phyloP scores from a whole-genome alignment of 805 yeast species.

The Schwanniomyces sp. region DNA sequence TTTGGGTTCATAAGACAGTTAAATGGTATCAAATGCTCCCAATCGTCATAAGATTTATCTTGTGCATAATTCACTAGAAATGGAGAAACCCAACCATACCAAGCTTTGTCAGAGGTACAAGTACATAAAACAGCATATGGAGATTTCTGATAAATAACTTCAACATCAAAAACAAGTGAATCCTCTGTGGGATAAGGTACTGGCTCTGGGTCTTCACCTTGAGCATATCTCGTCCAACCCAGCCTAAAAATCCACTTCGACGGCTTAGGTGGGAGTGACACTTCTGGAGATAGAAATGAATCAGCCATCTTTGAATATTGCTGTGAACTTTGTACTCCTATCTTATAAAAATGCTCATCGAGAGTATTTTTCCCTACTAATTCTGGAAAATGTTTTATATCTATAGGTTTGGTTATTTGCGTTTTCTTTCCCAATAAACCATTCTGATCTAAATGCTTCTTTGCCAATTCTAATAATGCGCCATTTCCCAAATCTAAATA shows the following conservation, averaged over 20 bases:
- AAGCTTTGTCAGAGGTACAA: conserved; percentile 72
- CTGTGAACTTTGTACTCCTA: conserved; percentile 60
- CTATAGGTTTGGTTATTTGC: conserved; percentile 56
- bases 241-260: conserved; percentile 53
- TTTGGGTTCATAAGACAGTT: conserved; percentile 48
- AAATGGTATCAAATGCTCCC: conserved; percentile 76
- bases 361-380: conserved; percentile 67
- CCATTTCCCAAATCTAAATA: conserved; percentile 32
- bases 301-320: conserved; percentile 59
- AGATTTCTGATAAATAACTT: conserved; percentile 74
- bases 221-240: conserved; percentile 82
- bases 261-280: conserved; percentile 41
- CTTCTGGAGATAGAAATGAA: conserved; percentile 33
- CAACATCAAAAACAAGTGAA: conserved; percentile 84
- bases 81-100: conserved; percentile 97
- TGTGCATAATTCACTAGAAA: conserved; percentile 56
- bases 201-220: conserved; percentile 48
- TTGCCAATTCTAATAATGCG: conserved; percentile 49
- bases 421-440: conserved; percentile 78
- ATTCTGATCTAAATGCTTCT: conserved; percentile 57
- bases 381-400: conserved; percentile 58
- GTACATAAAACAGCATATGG: conserved; percentile 78
- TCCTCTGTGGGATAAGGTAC: conserved; percentile 74
- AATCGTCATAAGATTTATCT: conserved; percentile 27
- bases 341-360: conserved; percentile 80